phyloP scores from a whole-genome alignment of 139 green algal genomes.

The Coccomyxa sp. region DNA sequence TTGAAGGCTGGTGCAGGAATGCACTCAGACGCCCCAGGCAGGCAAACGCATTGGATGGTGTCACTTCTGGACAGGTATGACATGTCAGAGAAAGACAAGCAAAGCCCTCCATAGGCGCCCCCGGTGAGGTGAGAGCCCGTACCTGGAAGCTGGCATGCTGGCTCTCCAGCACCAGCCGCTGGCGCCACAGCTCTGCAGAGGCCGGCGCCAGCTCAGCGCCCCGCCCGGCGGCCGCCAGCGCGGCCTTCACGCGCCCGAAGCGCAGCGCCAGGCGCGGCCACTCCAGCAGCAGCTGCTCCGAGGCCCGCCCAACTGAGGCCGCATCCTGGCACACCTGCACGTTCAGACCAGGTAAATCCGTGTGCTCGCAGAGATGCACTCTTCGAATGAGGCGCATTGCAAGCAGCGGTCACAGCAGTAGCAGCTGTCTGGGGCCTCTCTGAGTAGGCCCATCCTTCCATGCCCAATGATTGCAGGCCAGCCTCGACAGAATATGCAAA shows the following conservation, averaged over 20 bases:
- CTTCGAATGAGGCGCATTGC: no score
- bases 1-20: not conserved
- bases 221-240: slow-evolving; percentile 26
- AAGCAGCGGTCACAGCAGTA: not conserved
- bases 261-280: slow-evolving; percentile 31
- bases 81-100: not conserved
- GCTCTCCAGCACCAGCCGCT: slow-evolving; percentile 33
- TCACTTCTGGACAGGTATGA: not conserved
- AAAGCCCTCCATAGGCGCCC: not conserved
- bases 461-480: no score
- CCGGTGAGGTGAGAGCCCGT: not conserved
- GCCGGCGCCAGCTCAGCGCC: slow-evolving; percentile 23
- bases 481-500: no score
- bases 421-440: not conserved
- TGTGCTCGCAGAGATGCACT: not conserved
- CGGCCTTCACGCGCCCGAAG: slow-evolving; percentile 21
- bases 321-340: slow-evolving; percentile 6
- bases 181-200: slow-evolving; percentile 30
- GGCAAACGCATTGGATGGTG: no score
- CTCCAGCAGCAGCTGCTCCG: slow-evolving; percentile 23
- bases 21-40: no score
- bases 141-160: slow-evolving; percentile 16
- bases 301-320: not conserved
- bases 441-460: not conserved
- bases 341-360: not conserved